Conservation (phyloP, 1,284 basidiomycete species). For the Taiwanofungus camphoratus region DNA sequence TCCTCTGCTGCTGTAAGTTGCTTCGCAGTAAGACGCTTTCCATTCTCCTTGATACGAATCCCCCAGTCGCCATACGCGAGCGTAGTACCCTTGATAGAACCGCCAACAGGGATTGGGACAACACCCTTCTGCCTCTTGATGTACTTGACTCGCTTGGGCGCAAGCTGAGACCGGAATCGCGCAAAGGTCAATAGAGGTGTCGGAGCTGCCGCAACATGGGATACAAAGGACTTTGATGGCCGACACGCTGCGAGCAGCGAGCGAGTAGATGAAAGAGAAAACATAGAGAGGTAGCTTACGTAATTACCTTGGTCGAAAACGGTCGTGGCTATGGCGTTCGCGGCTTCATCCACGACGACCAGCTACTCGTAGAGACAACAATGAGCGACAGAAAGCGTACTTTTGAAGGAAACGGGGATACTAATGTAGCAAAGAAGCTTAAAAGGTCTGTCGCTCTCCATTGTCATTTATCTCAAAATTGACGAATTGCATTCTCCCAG, state of each 20-base stretch:
- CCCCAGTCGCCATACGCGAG: constrained; percentile 92
- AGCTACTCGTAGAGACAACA: too few species aligned
- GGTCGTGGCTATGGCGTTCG: too few species aligned
- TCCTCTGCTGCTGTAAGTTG: constrained; percentile 86
- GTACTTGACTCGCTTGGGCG: constrained; percentile 78
- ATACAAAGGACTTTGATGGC: constrained; percentile 16
- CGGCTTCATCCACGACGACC: too few species aligned
- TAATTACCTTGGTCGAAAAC: too few species aligned
- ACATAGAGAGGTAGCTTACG: constrained; percentile 20
- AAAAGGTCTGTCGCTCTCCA: constrained; percentile 51
- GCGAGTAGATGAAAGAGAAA: constrained; percentile 26
- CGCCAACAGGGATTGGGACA: constrained; percentile 79
- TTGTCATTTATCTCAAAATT: constrained; percentile 5
- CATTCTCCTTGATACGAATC: constrained; percentile 80
- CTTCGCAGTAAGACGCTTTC: constrained; percentile 84
- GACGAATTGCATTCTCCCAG: constrained; percentile 30
- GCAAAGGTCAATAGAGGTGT: constrained; percentile 16
- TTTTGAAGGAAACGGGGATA: constrained; percentile 41
- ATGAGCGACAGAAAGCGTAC: constrained; percentile 35
- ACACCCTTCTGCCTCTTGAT: constrained; percentile 86
- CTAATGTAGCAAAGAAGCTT: constrained; percentile 51
- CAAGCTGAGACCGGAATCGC: constrained; percentile 55
- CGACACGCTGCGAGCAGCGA: constrained; percentile 27
- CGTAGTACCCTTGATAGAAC: constrained; percentile 91
- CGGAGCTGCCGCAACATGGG: constrained; percentile 8